phyloP scores from a whole-genome alignment of 768 basidiomycete species.

The Suillus weaverae region DNA sequence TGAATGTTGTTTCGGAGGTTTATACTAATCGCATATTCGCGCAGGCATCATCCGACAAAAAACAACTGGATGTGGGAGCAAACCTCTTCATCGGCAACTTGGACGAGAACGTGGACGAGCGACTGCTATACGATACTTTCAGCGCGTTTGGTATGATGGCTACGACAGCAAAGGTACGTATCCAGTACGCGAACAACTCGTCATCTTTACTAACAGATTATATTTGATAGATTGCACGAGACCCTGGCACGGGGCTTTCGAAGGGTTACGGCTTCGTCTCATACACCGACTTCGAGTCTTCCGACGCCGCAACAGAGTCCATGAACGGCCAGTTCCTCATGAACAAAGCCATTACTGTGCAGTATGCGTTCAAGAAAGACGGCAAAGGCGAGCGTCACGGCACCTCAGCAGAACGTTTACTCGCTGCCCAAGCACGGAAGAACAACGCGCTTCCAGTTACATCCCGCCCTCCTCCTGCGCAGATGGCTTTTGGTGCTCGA shows the following conservation, averaged over 20 bases:
- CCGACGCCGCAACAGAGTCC: conserved; percentile 92
- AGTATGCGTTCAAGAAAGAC: conserved; percentile 99
- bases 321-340: conserved; percentile 98
- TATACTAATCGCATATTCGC: conserved; percentile 6
- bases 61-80: conserved; percentile 96
- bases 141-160: conserved; percentile 93
- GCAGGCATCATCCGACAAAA: conserved; percentile 96
- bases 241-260: conserved; percentile 78
- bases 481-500: conserved; percentile 60
- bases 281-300: conserved; percentile 96
- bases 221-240: conserved; percentile 77
- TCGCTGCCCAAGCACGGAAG: conserved; percentile 94
- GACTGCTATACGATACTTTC: conserved; percentile 91
- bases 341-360: conserved; percentile 97
- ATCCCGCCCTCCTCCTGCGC: conserved; percentile 71
- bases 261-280: conserved; percentile 98
- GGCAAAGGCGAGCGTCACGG: conserved; percentile 98
- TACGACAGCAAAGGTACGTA: conserved; percentile 76
- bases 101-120: conserved; percentile 94
- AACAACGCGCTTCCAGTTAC: conserved; percentile 86
- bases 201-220: conserved; percentile 3
- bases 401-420: conserved; percentile 91
- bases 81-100: conserved; percentile 96
- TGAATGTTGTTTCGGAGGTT: background rate
- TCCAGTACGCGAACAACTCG: background rate